Evolutionary conservation across 176 grass and related monocot genomes (phyloP), one percentile per base, ranked within the genome.

Genomic region (Otatea glauca): DNA sequence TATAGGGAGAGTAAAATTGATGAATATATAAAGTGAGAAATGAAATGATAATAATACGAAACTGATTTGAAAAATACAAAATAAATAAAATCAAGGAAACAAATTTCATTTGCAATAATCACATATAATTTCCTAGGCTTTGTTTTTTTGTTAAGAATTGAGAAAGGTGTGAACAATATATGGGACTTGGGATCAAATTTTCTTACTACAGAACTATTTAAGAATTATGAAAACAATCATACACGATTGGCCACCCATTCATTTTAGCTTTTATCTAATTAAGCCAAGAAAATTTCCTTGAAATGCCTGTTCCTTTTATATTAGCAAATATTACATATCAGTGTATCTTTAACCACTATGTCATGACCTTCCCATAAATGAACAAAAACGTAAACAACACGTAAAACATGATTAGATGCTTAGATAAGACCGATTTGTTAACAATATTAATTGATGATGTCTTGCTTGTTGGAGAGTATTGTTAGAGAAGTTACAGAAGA

Each of bases 401-500:
- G 27, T 29, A 88, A 27, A 84, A 5, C 58, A 37, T 17, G 76
- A 43, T 32, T 37, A 55, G 39, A 74, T 23, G 69, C 32, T 45
- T 74, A 53, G 68, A 80, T 51, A 89, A 74, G 59, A 60, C 75
- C 42, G 45, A 69, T 45, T 32, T 34, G 5, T 70, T 50, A 32
- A 82, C 41, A 79, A 68, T 56, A 53, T 51, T 10, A 56, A 73
- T 68, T 10, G 65, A 73, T 68, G 78, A 62, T 25, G 25, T 56
- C 41, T 64, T 76, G 82, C 69, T 38, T 42, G 64, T 63, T 75
- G 53, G 80, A 65, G 75, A 84, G 84, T 81, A 87, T 91, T 91
- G 85, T 81, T 91, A 84, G 69, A 44, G 85, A 87, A 84, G 89
- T 91, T 84, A 70, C 75, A 69, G 43, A 55, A 66, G 75, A n/a